Evolutionary conservation across 257 asterid genomes (phyloP).

Genomic region (Knoxia roxburghii): DNA sequence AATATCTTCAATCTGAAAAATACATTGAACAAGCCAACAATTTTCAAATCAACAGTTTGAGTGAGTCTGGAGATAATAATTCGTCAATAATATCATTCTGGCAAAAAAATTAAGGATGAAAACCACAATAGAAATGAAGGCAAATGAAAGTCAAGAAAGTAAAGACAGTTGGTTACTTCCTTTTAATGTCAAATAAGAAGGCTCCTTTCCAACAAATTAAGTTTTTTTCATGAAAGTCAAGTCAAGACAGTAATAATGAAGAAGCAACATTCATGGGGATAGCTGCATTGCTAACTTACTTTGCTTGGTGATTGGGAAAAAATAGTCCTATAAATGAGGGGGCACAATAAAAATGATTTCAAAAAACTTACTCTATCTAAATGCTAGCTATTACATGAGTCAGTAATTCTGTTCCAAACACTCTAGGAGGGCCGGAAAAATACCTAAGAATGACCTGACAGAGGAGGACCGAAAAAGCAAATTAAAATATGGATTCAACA

Average conservation of each 20-base stretch:
- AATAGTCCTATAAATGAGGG: background rate
- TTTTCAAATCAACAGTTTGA: background rate
- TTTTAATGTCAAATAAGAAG: background rate
- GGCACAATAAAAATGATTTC: background rate
- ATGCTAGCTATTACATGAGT: background rate
- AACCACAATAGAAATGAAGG: no score
- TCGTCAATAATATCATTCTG: background rate
- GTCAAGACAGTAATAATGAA: background rate
- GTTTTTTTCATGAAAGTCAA: background rate
- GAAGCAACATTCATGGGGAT: background rate
- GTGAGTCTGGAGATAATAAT: background rate
- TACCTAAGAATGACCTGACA: background rate
- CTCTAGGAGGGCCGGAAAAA: background rate
- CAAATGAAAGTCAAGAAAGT: background rate
- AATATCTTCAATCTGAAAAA: slow-evolving; percentile 53
- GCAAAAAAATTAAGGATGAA: background rate
- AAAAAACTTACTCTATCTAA: background rate
- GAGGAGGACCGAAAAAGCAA: background rate
- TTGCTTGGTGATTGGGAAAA: background rate
- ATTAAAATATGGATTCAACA: background rate
- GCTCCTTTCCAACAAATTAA: background rate
- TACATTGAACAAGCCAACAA: background rate
- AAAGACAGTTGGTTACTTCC: background rate
- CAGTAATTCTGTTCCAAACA: background rate
- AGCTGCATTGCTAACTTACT: background rate